Evolutionary conservation across 73 alveolate genomes (phyloP), one percentile per base, ranked within the genome.

Genomic region (Diophrys appendiculata): DNA sequence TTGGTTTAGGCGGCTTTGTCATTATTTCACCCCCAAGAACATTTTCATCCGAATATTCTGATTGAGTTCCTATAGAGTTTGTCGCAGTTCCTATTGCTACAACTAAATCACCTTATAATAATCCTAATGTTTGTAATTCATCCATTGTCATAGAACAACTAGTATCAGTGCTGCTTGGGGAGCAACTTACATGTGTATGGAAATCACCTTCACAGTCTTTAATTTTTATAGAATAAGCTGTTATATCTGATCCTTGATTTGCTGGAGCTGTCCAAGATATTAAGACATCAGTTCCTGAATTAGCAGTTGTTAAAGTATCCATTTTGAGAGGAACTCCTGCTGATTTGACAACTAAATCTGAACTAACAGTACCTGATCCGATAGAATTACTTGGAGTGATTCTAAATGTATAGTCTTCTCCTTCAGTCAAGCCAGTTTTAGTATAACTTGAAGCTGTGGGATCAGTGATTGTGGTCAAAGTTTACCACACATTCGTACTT

Each of bases 341-440:
- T 11, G 75, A 68, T 28, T 3, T n/a, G 24, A 84, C 88, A 23
- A 78, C 75, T 1, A 77, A 31, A 29, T 31, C 26, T 0, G 69
- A 35, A 23, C 79, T 24, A 23, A 33, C 88, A 0, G 88, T 76
- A 52, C 88, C 81, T 86, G 82, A 78, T 5, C 88, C 93, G 33
- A 65, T 69, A 43, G 29, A 54, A 60, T 85, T 85, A 8, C 69
- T 29, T n/a, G 52, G 86, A 54, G 85, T 69, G 56, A 68, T 76
- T 64, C 87, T 85, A 27, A 78, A 69, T 14, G 52, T 22, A 33
- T 85, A 85, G 35, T 52, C 23, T 0, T 72, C 33, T 23, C 76
- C 78, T 14, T 76, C 31, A 1, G 86, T 78, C 14, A 80, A 79
- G 33, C 81, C 90, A 23, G 94, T 1, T 22, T 72, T 83, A 23